phyloP scores from a whole-genome alignment of 805 yeast genomes.

The Torulaspora indica region DNA sequence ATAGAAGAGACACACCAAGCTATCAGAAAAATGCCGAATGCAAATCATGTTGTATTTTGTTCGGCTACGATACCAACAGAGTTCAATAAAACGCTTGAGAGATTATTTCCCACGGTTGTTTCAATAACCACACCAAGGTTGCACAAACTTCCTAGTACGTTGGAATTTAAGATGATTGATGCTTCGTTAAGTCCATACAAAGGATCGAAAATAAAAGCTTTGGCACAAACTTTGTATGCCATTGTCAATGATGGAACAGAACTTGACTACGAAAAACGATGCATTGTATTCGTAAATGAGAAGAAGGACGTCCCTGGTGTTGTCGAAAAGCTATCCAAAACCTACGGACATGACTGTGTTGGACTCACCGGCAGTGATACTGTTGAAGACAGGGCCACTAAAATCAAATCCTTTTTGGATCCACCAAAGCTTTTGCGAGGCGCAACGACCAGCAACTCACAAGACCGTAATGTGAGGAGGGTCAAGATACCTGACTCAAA shows the following conservation, averaged over 20 bases:
- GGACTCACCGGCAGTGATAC: conserved; percentile 65
- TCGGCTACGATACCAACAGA: conserved; percentile 87
- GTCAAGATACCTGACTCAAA: conserved; percentile 37
- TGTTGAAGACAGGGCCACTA: conserved; percentile 52
- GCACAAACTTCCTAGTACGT: conserved; percentile 75
- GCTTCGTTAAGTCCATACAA: conserved; percentile 73
- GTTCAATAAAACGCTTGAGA: conserved; percentile 57
- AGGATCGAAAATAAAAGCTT: conserved; percentile 76
- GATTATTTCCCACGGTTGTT: conserved; percentile 58
- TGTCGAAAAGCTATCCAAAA: conserved; percentile 47
- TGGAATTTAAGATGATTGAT: conserved; percentile 70
- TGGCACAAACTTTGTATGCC: conserved; percentile 84
- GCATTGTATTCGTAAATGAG: conserved; percentile 78
- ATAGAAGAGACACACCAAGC: conserved; percentile 56
- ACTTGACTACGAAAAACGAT: conserved; percentile 66
- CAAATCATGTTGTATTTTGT: conserved; percentile 66
- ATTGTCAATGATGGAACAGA: conserved; percentile 82
- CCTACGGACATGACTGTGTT: conserved; percentile 53
- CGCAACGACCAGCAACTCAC: conserved; percentile 3
- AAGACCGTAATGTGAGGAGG: conserved; percentile 4
- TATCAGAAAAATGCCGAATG: conserved; percentile 46
- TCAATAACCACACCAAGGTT: conserved; percentile 74
- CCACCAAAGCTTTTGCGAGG: conserved; percentile 49
- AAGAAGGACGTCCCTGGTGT: conserved; percentile 58
- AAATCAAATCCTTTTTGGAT: conserved; percentile 58